These are phyloP conservation scores for Populus nigra DNA, from an alignment of 345 rosid genomes.

Conservation along the genomic window DNA sequence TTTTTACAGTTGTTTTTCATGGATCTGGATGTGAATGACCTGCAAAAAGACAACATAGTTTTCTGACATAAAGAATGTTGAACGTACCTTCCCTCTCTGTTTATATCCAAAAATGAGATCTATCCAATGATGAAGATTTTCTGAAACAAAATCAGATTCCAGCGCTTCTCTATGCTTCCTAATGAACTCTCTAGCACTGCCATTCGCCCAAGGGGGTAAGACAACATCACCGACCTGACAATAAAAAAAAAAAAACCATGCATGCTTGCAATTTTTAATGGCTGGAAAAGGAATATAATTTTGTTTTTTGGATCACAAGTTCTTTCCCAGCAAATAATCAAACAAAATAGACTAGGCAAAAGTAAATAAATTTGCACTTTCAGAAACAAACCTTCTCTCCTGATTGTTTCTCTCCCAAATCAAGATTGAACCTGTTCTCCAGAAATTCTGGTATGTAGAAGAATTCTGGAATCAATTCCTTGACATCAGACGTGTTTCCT, in stretches of 20 bases:
- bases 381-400: conserved; percentile 87
- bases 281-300: not conserved
- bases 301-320: not conserved
- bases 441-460: conserved; percentile 96
- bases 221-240: conserved; percentile 80
- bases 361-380: conserved; percentile 1
- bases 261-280: not conserved
- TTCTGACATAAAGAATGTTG: not conserved
- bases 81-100: conserved; percentile 94
- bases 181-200: conserved; percentile 88
- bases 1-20: not conserved
- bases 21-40: not conserved
- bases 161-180: conserved; percentile 90
- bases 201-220: conserved; percentile 98
- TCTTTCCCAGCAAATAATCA: conserved; percentile 1
- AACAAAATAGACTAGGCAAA: conserved; percentile 8
- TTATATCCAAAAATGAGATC: conserved; percentile 96
- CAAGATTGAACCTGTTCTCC: conserved; percentile 76
- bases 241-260: conserved; percentile 4
- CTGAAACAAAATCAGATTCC: conserved; percentile 93
- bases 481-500: conserved; percentile 97
- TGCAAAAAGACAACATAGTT: not conserved
- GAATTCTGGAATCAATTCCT: conserved; percentile 97
- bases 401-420: conserved; percentile 96
- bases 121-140: conserved; percentile 97